phyloP scores from a whole-genome alignment of 306 rosid genomes.

The Prunus kanzakura region DNA sequence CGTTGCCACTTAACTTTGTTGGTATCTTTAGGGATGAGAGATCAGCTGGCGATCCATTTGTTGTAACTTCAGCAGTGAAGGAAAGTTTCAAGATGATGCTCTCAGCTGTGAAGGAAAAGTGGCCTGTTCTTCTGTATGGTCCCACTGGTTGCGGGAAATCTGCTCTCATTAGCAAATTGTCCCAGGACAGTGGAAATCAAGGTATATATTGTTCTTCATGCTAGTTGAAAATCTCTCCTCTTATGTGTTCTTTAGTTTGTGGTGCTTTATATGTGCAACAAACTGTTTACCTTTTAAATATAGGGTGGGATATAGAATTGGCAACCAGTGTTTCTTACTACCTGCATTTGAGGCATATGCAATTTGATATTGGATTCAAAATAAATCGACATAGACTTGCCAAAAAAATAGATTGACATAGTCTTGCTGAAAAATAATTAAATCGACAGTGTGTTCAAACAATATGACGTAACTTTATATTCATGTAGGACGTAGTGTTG shows the following conservation, averaged over 20 bases:
- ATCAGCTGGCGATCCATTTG: constrained; percentile 37
- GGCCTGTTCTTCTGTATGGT: constrained; percentile 88
- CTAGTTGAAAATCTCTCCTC: not conserved
- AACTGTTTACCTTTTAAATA: not conserved
- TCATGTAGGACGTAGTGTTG: not conserved
- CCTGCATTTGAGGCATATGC: not conserved
- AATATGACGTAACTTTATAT: not conserved
- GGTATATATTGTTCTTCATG: constrained; percentile 16
- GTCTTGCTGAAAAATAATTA: no score
- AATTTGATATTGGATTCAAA: not conserved
- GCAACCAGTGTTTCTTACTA: not conserved
- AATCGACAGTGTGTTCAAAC: not conserved
- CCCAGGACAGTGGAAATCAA: constrained; percentile 47
- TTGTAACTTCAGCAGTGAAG: constrained; percentile 59
- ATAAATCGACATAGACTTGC: not conserved
- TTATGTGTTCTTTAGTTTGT: not conserved
- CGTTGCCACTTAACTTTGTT: constrained; percentile 13
- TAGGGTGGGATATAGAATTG: not conserved
- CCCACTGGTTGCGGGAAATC: constrained; percentile 89
- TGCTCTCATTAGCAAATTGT: constrained; percentile 71
- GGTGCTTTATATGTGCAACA: not conserved
- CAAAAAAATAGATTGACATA: not conserved
- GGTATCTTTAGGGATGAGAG: constrained; percentile 45
- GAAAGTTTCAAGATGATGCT: constrained; percentile 66
- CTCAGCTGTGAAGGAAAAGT: constrained; percentile 72